Percentiles rank a stretch among this genome's conserved stretches.
phyloP scores from a whole-genome alignment of 768 basidiomycete species.

The Lepiota brunneoincarnata region DNA sequence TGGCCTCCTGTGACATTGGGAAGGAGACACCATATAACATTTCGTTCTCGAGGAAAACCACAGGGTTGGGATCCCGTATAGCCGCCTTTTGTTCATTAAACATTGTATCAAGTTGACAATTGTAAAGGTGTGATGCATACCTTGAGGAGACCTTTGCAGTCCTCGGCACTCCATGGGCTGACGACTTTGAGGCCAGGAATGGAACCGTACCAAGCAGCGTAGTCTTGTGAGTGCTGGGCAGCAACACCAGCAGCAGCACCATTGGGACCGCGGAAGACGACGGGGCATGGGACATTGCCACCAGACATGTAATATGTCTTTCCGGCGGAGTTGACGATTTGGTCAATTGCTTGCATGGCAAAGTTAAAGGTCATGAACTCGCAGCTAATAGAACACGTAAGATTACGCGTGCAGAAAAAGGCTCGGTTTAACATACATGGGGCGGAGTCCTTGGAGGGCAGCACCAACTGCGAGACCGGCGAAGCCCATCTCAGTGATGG shows the following conservation, averaged over 20 bases:
- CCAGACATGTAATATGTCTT: slow-evolving; percentile 99
- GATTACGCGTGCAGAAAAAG: slow-evolving; percentile 11
- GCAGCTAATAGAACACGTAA: slow-evolving; percentile 52
- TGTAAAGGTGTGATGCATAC: slow-evolving; percentile 33
- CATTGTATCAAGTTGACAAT: not conserved
- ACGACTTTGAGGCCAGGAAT: slow-evolving; percentile 97
- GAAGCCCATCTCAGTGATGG: slow-evolving; percentile 98
- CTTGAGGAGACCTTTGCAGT: slow-evolving; percentile 98
- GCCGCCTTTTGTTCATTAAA: slow-evolving; percentile 57
- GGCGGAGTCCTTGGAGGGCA: slow-evolving; percentile 90
- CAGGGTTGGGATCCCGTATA: slow-evolving; percentile 97
- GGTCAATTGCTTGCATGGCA: slow-evolving; percentile 99
- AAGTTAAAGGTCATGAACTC: slow-evolving; percentile 99
- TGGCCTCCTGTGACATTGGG: slow-evolving; percentile 92
- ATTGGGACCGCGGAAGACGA: slow-evolving; percentile 99
- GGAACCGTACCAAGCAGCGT: slow-evolving; percentile 90
- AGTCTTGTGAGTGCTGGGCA: slow-evolving; percentile 98
- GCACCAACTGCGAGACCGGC: slow-evolving; percentile 95
- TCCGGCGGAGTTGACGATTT: slow-evolving; percentile 99
- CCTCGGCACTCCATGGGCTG: slow-evolving; percentile 97
- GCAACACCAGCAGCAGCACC: slow-evolving; percentile 96
- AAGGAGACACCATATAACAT: slow-evolving; percentile 97
- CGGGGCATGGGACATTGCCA: slow-evolving; percentile 96
- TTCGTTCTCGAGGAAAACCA: slow-evolving; percentile 99
- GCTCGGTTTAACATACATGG: slow-evolving; percentile 55